phyloP scores from a whole-genome alignment of 2,329 filamentous ascomycete species.

The Keithomyces neogunnii region DNA sequence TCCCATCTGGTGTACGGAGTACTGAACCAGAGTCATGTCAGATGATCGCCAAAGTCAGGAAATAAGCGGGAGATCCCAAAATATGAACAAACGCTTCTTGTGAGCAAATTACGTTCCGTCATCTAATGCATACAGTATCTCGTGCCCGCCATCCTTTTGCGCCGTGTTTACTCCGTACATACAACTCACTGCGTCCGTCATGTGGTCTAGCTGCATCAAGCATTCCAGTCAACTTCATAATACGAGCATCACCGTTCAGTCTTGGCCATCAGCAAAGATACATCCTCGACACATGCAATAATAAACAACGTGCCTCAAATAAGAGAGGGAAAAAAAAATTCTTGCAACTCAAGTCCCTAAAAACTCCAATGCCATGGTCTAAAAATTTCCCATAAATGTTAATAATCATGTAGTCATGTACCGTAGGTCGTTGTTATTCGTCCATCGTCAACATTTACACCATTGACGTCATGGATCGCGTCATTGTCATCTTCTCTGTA shows the following conservation, averaged over 20 bases:
- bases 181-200: not conserved
- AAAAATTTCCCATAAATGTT: not conserved
- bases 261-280: not conserved
- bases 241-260: not conserved
- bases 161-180: not conserved
- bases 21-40: too few relatives aligned
- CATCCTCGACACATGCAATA: not conserved
- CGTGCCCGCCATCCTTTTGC: not conserved
- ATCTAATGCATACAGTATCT: not conserved
- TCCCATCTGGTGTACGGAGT: too few relatives aligned
- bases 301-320: not conserved
- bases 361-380: not conserved
- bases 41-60: too few relatives aligned
- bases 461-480: constrained; percentile 18
- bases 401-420: not conserved
- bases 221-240: not conserved
- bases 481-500: constrained; percentile 30
- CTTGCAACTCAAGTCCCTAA: not conserved
- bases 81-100: too few relatives aligned
- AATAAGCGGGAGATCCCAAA: too few relatives aligned
- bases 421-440: too few relatives aligned
- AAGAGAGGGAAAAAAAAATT: not conserved
- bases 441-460: not conserved
- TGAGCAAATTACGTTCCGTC: not conserved
- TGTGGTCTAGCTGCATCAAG: not conserved